Evolutionary conservation across 805 yeast species (phyloP).

Genomic region (Candida pseudoglaebosa): DNA sequence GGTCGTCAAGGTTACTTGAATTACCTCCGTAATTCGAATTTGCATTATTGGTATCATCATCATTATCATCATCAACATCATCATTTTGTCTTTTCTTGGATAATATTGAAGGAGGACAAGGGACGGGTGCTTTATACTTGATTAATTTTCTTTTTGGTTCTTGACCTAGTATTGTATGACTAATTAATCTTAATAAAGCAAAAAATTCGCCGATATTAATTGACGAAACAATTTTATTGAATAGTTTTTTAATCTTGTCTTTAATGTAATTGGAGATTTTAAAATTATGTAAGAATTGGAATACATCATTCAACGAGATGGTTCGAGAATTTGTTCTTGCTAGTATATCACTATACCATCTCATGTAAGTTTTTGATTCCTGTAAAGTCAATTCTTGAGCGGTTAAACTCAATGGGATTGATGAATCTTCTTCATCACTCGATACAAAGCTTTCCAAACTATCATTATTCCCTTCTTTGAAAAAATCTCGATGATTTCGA

Average conservation of each 20-base stretch:
- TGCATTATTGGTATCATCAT: constrained; percentile 3
- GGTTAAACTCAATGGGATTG: constrained; percentile 61
- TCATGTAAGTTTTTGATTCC: constrained; percentile 78
- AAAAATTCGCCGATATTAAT: constrained; percentile 88
- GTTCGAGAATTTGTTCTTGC: constrained; percentile 65
- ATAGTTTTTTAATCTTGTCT: constrained; percentile 48
- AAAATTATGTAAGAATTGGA: constrained; percentile 74
- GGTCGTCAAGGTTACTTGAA: constrained; percentile 2
- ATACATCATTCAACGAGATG: constrained; percentile 72
- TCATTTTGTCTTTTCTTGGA: constrained; percentile 54
- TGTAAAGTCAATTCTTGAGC: constrained; percentile 66
- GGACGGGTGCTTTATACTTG: constrained; percentile 56
- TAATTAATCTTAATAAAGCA: constrained; percentile 74
- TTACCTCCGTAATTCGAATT: background rate
- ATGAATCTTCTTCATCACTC: constrained; percentile 27
- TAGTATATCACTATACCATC: constrained; percentile 90
- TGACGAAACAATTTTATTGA: constrained; percentile 48
- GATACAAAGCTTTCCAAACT: constrained; percentile 6
- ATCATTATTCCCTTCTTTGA: constrained; percentile 3
- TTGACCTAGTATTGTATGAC: constrained; percentile 60
- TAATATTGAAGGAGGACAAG: constrained; percentile 76
- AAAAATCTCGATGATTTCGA: constrained; percentile 1
- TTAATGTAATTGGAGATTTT: constrained; percentile 51
- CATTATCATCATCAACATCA: constrained; percentile 27
- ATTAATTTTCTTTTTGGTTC: constrained; percentile 55